These are phyloP conservation scores for Fistulifera pelliculosa DNA, from an alignment of 108 stramenopile species.

Conservation along the genomic window DNA sequence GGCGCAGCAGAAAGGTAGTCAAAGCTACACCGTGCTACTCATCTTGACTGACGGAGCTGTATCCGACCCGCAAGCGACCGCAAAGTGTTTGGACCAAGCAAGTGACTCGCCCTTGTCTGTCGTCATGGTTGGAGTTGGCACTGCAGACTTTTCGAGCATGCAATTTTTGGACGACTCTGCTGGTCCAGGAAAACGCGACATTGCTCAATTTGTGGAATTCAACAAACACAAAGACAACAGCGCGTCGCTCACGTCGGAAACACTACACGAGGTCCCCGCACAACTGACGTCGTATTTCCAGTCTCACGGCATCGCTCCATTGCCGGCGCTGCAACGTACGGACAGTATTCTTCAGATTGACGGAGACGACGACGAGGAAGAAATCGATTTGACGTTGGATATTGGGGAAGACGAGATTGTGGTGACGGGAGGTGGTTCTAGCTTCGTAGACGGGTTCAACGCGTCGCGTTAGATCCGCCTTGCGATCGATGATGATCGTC, in stretches of 20 bases:
- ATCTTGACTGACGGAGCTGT: constrained; percentile 87
- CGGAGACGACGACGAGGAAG: constrained; percentile 28
- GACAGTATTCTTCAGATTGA: constrained; percentile 14
- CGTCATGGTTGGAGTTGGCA: constrained; percentile 79
- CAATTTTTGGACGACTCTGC: constrained; percentile 53
- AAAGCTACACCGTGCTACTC: constrained; percentile 70
- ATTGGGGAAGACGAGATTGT: constrained; percentile 35
- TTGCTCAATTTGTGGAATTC: constrained; percentile 77
- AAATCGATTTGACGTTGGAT: constrained; percentile 35
- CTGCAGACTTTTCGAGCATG: constrained; percentile 72
- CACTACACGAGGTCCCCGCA: constrained; percentile 60
- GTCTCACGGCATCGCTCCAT: constrained; percentile 22
- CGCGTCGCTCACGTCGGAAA: constrained; percentile 33
- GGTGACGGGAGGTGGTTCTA: constrained; percentile 23
- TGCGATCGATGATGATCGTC: no score
- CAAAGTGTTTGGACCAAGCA: constrained; percentile 25
- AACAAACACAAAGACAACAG: constrained; percentile 33
- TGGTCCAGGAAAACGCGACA: constrained; percentile 38
- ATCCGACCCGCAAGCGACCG: constrained; percentile 71
- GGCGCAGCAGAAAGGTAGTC: constrained; percentile 15
- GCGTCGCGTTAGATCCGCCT: constrained; percentile 2
- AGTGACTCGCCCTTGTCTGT: constrained; percentile 55
- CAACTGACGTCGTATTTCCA: constrained; percentile 56
- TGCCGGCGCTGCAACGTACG: constrained; percentile 10
- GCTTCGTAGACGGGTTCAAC: constrained; percentile 14